A percentile compares a stretch with the other conserved stretches of the same genome.
Evolutionary conservation across 2,329 filamentous ascomycete species (phyloP).

Genomic region (Beauveria sp.): DNA sequence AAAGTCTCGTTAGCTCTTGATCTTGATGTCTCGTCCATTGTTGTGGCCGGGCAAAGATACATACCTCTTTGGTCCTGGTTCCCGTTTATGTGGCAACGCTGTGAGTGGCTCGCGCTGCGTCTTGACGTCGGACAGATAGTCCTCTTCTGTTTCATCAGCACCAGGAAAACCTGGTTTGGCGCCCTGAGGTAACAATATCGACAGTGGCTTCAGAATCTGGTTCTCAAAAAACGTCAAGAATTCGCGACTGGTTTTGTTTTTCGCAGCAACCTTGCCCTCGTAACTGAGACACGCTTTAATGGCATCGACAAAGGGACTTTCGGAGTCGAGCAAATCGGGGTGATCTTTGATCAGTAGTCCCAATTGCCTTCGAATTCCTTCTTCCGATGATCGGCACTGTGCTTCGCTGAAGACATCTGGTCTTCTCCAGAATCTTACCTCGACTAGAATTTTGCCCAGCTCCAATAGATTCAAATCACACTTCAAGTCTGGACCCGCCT

Average conservation of each 20-base stretch:
- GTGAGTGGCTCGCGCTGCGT: too few species aligned
- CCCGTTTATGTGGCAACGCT: too few species aligned
- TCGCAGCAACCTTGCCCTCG: background rate
- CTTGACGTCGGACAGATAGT: too few species aligned
- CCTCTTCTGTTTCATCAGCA: too few species aligned
- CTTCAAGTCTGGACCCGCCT: background rate
- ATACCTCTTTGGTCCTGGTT: too few species aligned
- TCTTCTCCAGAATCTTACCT: background rate
- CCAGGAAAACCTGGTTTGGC: too few species aligned
- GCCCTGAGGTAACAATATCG: background rate
- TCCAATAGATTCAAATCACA: background rate
- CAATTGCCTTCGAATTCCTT: background rate
- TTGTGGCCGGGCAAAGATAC: too few species aligned
- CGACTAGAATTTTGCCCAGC: background rate
- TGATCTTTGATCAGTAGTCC: background rate
- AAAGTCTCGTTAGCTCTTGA: too few species aligned
- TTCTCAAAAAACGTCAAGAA: background rate
- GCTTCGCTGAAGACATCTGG: background rate
- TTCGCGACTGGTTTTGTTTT: background rate
- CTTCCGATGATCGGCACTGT: background rate
- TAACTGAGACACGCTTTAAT: background rate
- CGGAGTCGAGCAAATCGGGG: background rate
- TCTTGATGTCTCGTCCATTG: too few species aligned
- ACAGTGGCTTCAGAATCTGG: background rate
- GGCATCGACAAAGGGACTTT: background rate